These are phyloP conservation scores for Pythium insidiosum DNA, from an alignment of 352 stramenopile species.

Conservation along the genomic window DNA sequence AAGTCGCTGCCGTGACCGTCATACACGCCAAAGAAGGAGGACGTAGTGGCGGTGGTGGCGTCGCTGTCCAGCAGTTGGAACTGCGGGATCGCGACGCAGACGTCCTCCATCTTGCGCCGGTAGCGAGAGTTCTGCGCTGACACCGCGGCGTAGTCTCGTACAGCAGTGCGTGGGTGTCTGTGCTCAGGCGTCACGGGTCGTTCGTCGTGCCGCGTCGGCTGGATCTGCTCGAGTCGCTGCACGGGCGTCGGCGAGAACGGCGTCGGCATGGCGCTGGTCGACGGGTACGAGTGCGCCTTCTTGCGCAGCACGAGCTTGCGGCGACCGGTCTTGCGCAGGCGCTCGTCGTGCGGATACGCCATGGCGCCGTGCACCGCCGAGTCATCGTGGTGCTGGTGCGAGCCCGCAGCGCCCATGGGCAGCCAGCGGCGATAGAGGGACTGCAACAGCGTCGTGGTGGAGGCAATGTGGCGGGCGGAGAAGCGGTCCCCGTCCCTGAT, in stretches of 20 bases:
- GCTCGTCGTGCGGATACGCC: constrained; percentile 7
- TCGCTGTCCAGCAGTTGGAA: constrained; percentile 52
- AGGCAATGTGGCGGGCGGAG: too few relatives aligned
- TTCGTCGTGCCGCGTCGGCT: background rate
- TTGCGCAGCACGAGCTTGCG: constrained; percentile 5
- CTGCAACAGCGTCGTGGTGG: constrained; percentile 3
- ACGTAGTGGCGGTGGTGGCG: constrained; percentile 41
- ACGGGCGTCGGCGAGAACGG: constrained; percentile 2
- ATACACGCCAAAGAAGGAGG: constrained; percentile 78
- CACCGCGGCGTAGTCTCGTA: constrained; percentile 62
- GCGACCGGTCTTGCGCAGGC: constrained; percentile 3
- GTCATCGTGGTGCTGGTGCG: too few relatives aligned
- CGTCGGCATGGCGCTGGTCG: background rate
- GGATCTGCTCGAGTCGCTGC: constrained; percentile 1
- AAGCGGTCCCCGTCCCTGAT: too few relatives aligned
- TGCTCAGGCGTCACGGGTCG: too few relatives aligned
- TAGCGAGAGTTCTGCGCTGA: constrained; percentile 78
- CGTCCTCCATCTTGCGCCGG: constrained; percentile 79
- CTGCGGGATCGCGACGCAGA: constrained; percentile 67
- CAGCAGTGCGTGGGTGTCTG: constrained; percentile 30
- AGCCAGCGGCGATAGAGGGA: background rate
- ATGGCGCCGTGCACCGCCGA: too few relatives aligned
- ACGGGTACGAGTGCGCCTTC: constrained; percentile 12
- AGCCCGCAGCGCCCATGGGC: too few relatives aligned
- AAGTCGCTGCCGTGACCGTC: constrained; percentile 77